Percentiles rank a stretch among this genome's conserved stretches.
Conservation (phyloP, 306 rosid species). For the Quercus engelmannii region DNA sequence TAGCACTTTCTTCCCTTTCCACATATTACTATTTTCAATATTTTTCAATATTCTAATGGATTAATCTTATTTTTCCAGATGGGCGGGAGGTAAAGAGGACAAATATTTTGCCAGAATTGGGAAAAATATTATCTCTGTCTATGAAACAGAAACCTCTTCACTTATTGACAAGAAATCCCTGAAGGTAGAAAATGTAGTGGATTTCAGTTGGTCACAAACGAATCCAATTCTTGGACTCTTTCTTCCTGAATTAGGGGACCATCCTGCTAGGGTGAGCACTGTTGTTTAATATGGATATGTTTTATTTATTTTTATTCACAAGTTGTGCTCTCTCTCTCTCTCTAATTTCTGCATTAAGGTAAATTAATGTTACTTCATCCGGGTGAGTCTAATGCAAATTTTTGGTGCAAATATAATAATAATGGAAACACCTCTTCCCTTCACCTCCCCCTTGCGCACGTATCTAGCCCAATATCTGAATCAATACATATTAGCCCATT, state of each 20-base stretch:
- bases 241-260: conserved; percentile 93
- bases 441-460: no score
- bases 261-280: conserved; percentile 79
- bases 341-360: background rate
- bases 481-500: no score
- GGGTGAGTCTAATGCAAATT: conserved; percentile 44
- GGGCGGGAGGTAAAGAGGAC: conserved; percentile 83
- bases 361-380: background rate
- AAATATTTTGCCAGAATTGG: conserved; percentile 88
- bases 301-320: background rate
- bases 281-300: background rate
- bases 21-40: background rate
- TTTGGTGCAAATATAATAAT: conserved; percentile 20
- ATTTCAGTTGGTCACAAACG: conserved; percentile 89
- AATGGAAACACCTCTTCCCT: no score
- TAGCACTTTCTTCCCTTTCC: background rate
- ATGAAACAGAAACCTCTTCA: conserved; percentile 82
- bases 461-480: no score
- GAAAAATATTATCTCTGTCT: conserved; percentile 69
- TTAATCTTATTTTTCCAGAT: conserved; percentile 44
- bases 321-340: background rate
- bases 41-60: background rate
- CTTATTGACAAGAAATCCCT: conserved; percentile 84
- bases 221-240: conserved; percentile 82
- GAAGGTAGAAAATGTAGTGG: conserved; percentile 85